These are phyloP conservation scores for Bacidia rubella DNA, from an alignment of 495 filamentous ascomycete species.

Conservation along the genomic window DNA sequence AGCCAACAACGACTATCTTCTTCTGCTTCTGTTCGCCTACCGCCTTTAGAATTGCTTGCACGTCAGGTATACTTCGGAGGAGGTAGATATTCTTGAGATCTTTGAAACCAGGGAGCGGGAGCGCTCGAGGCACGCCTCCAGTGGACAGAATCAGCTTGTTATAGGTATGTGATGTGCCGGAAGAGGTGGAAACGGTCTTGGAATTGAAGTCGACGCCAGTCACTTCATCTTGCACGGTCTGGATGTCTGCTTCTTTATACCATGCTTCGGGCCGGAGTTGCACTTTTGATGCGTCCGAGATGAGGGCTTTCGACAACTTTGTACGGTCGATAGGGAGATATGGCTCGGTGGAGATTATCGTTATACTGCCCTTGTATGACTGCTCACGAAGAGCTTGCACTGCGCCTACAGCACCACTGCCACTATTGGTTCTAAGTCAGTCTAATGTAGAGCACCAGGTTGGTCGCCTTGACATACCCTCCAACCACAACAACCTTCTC, in stretches of 20 bases:
- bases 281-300: slow-evolving; percentile 68
- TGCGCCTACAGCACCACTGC: slow-evolving; percentile 66
- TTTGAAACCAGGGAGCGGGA: slow-evolving; percentile 77
- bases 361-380: slow-evolving; percentile 69
- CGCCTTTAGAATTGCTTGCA: slow-evolving; percentile 58
- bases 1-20: slow-evolving; percentile 84
- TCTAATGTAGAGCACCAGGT: background rate
- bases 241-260: slow-evolving; percentile 63
- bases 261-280: slow-evolving; percentile 60
- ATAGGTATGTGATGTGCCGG: slow-evolving; percentile 57
- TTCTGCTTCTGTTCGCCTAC: slow-evolving; percentile 68
- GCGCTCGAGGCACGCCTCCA: slow-evolving; percentile 62
- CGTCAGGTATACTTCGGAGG: slow-evolving; percentile 60
- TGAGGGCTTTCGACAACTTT: slow-evolving; percentile 88
- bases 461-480: slow-evolving; percentile 37
- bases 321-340: slow-evolving; percentile 82
- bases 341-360: slow-evolving; percentile 71
- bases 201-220: slow-evolving; percentile 57
- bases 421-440: slow-evolving; percentile 27
- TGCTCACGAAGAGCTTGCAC: slow-evolving; percentile 69
- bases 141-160: slow-evolving; percentile 83
- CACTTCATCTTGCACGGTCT: slow-evolving; percentile 62
- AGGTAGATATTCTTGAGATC: slow-evolving; percentile 76
- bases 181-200: slow-evolving; percentile 60
- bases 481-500: slow-evolving; percentile 79